Percentiles rank a stretch among this genome's conserved stretches.
Evolutionary conservation across 352 stramenopile genomes (phyloP).

Genomic region (Peronosclerospora sorghi): DNA sequence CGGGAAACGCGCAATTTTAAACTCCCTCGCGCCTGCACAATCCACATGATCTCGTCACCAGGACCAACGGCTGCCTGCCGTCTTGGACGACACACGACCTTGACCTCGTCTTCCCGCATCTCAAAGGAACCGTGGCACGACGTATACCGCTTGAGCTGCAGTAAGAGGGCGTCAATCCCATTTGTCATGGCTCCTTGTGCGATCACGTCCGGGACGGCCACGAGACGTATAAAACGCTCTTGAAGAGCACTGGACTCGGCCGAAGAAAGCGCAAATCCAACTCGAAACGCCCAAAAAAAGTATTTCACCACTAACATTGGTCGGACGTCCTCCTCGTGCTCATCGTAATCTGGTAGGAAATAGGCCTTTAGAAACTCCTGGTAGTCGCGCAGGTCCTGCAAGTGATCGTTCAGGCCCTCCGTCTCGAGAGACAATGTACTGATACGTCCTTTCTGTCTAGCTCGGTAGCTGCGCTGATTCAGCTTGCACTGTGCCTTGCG

Average conservation of each 20-base stretch:
- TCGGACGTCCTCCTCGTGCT: constrained; percentile 1
- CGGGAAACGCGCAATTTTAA: constrained; percentile 46
- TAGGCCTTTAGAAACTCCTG: constrained; percentile 32
- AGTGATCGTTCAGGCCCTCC: constrained; percentile 30
- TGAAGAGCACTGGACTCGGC: constrained; percentile 42
- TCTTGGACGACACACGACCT: constrained; percentile 19
- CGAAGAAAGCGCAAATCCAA: constrained; percentile 58
- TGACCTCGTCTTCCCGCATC: constrained; percentile 10
- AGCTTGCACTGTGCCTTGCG: constrained; percentile 69
- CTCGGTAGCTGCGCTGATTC: constrained; percentile 62
- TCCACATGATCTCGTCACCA: constrained; percentile 13
- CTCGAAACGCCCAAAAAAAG: constrained; percentile 38
- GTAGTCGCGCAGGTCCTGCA: constrained; percentile 40
- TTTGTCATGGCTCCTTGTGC: constrained; percentile 23
- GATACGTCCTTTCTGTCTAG: constrained; percentile 48
- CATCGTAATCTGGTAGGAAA: neutral
- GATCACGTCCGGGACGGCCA: constrained; percentile 25
- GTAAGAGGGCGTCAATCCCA: constrained; percentile 27
- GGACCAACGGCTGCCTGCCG: constrained; percentile 1
- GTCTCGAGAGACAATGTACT: constrained; percentile 48
- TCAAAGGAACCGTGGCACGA: constrained; percentile 56
- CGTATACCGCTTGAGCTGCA: constrained; percentile 60
- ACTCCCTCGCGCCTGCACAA: constrained; percentile 26
- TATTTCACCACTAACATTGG: constrained; percentile 34
- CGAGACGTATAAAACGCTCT: constrained; percentile 42